Base-by-base conservation (phyloP, 2,329 filamentous ascomycete species). In the Pseudonectria buxi region DNA sequence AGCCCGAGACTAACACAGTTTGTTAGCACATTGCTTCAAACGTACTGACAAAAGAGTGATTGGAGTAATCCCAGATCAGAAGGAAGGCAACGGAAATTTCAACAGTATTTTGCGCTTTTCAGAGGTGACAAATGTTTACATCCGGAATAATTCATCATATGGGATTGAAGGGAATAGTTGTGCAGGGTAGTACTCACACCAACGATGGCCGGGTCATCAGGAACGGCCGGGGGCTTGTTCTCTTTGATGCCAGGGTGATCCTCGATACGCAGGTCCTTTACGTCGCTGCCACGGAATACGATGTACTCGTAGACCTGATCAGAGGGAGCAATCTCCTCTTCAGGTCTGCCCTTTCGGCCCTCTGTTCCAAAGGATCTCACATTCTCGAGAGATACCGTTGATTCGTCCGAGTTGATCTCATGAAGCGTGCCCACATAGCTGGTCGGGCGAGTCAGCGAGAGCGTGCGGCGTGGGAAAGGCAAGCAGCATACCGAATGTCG, bases 11-110 rank as follows among this genome's bases (percentile, higher is more conserved):
- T 63, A 47, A 56, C 3, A 26, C 24, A 31, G 10, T 25, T 32
- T 32, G 50, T 61, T 44, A 58, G 53, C 41, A 39, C 28, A 30
- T 30, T 39, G 32, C 30, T 58, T 50, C 68, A 44, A 32, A 32
- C 26, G 24, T 30, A 45, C 44, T 43, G 43, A 39, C 18, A 9
- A 34, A 37, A 33, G 24, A 26, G 16, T 13, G 37, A 27, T 34
- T 35, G 30, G 12, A 31, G 35, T 41, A 43, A 40, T 51, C 45
- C 45, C 30, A 45, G 57, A 80, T 95, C 88, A 95, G 88, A 95
- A 95, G 89, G 89, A 95, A 95, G 89, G 88, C 89, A 95, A 95
- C 89, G 88, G 89, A 95, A 82, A 84, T 82, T 78, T 95, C 89
- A 81, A 94, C 89, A 95, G 75, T 83, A 87, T 70, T 78, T 81